Evolutionary conservation across 176 grass and related monocot species (phyloP).

Genomic region (Triticum monococcum): DNA sequence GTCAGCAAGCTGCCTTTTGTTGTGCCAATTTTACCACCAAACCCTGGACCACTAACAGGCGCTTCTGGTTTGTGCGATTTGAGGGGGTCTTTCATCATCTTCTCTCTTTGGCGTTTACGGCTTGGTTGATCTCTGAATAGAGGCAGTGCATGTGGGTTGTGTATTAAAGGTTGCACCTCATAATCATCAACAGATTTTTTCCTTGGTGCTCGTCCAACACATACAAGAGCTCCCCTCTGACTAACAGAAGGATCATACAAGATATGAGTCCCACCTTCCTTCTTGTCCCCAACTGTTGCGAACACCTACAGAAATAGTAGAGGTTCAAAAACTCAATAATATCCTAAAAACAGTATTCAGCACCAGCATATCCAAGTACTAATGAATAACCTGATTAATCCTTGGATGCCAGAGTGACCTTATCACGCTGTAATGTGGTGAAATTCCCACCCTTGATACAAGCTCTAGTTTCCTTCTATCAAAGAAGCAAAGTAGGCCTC

Average conservation of each 20-base stretch:
- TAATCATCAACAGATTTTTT: slow-evolving; percentile 94
- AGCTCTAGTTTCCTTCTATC: slow-evolving; percentile 97
- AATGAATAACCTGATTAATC: slow-evolving; percentile 80
- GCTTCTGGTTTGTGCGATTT: slow-evolving; percentile 93
- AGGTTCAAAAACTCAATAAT: slow-evolving; percentile 5
- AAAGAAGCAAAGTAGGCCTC: slow-evolving; percentile 92
- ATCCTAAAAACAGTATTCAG: slow-evolving; percentile 14
- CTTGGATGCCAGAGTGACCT: slow-evolving; percentile 83
- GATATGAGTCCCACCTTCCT: slow-evolving; percentile 88
- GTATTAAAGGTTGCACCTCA: slow-evolving; percentile 89
- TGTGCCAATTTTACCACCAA: slow-evolving; percentile 88
- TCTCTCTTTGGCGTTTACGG: slow-evolving; percentile 90
- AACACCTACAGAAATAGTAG: slow-evolving; percentile 71
- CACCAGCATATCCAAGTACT: background rate
- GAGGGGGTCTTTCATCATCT: slow-evolving; percentile 80
- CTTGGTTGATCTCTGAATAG: slow-evolving; percentile 91
- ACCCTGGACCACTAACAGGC: slow-evolving; percentile 87
- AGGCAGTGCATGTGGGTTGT: slow-evolving; percentile 91
- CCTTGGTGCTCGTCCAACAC: slow-evolving; percentile 87
- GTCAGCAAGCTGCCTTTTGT: slow-evolving; percentile 95
- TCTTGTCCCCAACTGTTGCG: slow-evolving; percentile 91
- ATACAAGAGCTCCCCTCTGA: slow-evolving; percentile 94
- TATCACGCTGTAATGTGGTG: slow-evolving; percentile 78
- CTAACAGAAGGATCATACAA: slow-evolving; percentile 91
- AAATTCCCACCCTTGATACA: slow-evolving; percentile 87